Conservation (phyloP, 345 rosid species). For the Sonneratia caseolaris region DNA sequence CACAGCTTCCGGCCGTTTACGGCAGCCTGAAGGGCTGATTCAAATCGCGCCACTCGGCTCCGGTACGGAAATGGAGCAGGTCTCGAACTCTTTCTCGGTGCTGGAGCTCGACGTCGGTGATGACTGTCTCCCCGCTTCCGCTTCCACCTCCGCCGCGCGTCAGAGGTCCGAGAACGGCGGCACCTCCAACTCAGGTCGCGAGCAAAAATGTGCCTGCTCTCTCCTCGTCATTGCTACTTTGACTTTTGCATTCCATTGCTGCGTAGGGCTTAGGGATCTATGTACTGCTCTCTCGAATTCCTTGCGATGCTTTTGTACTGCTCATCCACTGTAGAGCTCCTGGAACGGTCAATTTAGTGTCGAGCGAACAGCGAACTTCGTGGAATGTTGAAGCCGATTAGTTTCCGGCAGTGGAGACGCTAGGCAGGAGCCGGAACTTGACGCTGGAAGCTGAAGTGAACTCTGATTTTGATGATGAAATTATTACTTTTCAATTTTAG, state of each 20-base stretch:
- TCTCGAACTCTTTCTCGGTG: conserved; percentile 34
- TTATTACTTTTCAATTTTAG: too few relatives aligned
- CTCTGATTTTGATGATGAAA: too few relatives aligned
- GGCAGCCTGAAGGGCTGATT: not conserved
- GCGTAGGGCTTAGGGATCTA: not conserved
- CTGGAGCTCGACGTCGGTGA: conserved; percentile 39
- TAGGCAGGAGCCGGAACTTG: not conserved
- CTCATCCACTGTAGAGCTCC: not conserved
- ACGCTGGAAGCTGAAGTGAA: not conserved
- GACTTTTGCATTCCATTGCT: not conserved
- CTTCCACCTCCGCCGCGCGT: conserved; percentile 8
- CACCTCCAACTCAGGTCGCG: conserved; percentile 4
- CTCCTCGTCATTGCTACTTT: not conserved
- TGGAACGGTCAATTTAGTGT: not conserved
- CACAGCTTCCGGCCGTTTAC: not conserved
- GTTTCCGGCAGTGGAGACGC: not conserved
- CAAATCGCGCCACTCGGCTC: not conserved
- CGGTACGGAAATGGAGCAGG: conserved; percentile 22
- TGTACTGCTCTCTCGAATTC: not conserved
- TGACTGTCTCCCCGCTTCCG: conserved; percentile 7
- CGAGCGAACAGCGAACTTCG: not conserved
- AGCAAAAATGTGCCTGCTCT: not conserved
- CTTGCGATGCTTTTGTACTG: not conserved
- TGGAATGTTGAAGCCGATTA: not conserved
- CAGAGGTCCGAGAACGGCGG: conserved; percentile 7